These are phyloP conservation scores for Chrysopogon serrulatus DNA, from an alignment of 176 grass and related monocot species.

Conservation along the genomic window DNA sequence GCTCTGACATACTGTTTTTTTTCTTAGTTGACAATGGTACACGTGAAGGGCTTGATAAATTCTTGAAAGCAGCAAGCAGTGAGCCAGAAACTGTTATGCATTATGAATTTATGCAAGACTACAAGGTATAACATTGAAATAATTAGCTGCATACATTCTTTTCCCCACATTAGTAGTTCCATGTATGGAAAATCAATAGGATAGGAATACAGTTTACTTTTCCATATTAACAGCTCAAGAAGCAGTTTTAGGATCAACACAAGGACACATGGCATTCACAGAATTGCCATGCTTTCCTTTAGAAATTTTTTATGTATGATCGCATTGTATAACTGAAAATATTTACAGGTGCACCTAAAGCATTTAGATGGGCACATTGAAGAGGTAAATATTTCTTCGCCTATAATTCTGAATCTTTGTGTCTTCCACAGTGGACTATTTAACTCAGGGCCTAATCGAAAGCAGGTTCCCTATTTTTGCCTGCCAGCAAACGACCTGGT, in stretches of 20 bases:
- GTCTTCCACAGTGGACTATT: background rate
- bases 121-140: conserved; percentile 54
- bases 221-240: background rate
- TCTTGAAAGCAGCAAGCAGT: conserved; percentile 85
- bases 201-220: conserved; percentile 13
- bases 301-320: background rate
- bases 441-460: conserved; percentile 29
- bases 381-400: conserved; percentile 50
- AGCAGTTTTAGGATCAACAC: background rate
- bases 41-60: conserved; percentile 86
- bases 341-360: conserved; percentile 89
- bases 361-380: conserved; percentile 96
- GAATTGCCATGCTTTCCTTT: background rate
- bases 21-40: conserved; percentile 92
- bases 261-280: background rate
- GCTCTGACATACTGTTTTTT: conserved; percentile 4
- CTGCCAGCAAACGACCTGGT: conserved; percentile 93
- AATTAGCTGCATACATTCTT: background rate
- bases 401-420: conserved; percentile 5
- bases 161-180: background rate
- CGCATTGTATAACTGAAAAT: conserved; percentile 11
- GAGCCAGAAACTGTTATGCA: conserved; percentile 92
- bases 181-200: background rate
- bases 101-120: conserved; percentile 99
- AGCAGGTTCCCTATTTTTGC: conserved; percentile 96